Percentiles rank a stretch among this genome's conserved stretches.
phyloP scores from a whole-genome alignment of 139 green algal genomes.

The Chlamydomonas sp. region DNA sequence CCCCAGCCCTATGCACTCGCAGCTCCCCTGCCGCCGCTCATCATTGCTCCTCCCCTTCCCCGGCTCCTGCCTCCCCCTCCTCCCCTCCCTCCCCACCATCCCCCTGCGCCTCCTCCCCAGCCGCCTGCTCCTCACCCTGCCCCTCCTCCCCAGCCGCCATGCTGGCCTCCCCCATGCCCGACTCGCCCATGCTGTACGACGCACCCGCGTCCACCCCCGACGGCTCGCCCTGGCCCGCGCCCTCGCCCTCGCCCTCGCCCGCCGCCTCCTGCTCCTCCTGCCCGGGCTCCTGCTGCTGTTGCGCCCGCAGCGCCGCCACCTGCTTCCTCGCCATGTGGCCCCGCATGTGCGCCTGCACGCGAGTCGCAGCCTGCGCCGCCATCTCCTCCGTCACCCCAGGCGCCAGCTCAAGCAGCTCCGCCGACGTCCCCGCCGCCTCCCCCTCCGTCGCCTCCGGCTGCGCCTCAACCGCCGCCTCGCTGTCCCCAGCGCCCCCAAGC shows the following conservation, averaged over 20 bases:
- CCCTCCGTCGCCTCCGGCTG: neutral
- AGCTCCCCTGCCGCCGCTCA: too few species aligned
- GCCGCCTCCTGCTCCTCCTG: neutral
- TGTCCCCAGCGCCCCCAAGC: too few species aligned
- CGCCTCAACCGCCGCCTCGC: neutral
- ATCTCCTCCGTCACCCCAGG: slow-evolving; percentile 7
- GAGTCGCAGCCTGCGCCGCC: neutral
- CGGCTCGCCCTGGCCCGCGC: neutral
- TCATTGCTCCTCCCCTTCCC: too few species aligned
- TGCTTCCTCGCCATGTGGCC: slow-evolving; percentile 12
- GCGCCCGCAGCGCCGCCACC: slow-evolving; percentile 13
- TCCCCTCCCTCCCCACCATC: too few species aligned
- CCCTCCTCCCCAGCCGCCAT: too few species aligned
- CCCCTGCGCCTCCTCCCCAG: too few species aligned
- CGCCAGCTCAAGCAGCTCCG: neutral
- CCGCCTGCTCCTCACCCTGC: too few species aligned
- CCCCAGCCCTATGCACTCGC: too few species aligned
- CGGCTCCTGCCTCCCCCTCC: too few species aligned
- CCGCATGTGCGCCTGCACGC: slow-evolving; percentile 20
- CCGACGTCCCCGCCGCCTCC: neutral
- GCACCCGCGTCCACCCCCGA: too few species aligned
- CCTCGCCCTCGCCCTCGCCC: neutral
- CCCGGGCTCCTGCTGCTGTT: neutral
- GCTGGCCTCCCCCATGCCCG: too few species aligned
- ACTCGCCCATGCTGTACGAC: too few species aligned